These are phyloP conservation scores for Byssoonygena ceratinophila DNA, from an alignment of 2,329 filamentous ascomycete species.

Conservation along the genomic window DNA sequence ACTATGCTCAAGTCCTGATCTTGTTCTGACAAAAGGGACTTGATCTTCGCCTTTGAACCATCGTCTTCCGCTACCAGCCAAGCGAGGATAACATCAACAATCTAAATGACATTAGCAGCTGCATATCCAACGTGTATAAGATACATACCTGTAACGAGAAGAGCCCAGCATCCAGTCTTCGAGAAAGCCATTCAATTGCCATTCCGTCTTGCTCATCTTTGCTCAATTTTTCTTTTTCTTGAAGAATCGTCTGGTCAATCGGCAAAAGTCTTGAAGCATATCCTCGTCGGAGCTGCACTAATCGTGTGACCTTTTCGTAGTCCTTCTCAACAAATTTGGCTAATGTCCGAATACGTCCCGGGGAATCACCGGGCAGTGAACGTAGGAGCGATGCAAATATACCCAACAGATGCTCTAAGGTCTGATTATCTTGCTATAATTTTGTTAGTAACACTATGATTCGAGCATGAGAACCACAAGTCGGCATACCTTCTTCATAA, in stretches of 20 bases:
- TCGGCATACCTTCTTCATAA: constrained; percentile 59
- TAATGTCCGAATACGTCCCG: constrained; percentile 67
- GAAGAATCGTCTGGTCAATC: constrained; percentile 53
- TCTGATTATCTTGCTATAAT: constrained; percentile 49
- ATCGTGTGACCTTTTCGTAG: constrained; percentile 68
- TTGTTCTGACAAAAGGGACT: constrained; percentile 53
- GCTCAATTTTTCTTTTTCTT: constrained; percentile 45
- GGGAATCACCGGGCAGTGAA: constrained; percentile 63
- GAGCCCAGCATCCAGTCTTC: constrained; percentile 70
- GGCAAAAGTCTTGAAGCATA: constrained; percentile 54
- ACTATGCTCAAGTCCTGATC: constrained; percentile 57
- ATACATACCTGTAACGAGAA: constrained; percentile 58
- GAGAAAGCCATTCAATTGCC: constrained; percentile 61
- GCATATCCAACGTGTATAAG: neutral
- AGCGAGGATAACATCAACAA: constrained; percentile 70
- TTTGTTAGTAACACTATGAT: neutral
- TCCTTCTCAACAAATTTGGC: constrained; percentile 95
- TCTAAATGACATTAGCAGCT: constrained; percentile 27
- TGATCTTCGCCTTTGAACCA: constrained; percentile 58
- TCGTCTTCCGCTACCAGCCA: constrained; percentile 88
- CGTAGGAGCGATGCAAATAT: constrained; percentile 77
- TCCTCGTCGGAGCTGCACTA: constrained; percentile 60
- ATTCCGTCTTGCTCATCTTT: constrained; percentile 52
- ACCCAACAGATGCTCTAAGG: constrained; percentile 69
- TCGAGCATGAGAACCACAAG: neutral